These are phyloP conservation scores for Chaetomium strumarium DNA, from an alignment of 2,329 filamentous ascomycete genomes.

Conservation along the genomic window DNA sequence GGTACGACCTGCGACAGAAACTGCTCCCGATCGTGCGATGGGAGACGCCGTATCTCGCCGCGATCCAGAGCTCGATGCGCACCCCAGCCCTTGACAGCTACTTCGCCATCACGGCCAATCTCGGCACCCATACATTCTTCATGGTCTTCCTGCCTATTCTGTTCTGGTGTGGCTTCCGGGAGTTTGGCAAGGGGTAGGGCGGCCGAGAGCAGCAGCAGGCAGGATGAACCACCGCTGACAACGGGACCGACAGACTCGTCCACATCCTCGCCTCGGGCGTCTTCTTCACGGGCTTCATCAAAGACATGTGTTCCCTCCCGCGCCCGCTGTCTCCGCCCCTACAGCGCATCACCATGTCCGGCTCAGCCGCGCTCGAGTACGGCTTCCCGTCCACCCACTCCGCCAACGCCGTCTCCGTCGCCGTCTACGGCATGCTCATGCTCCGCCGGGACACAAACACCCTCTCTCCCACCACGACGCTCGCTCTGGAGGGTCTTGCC, in stretches of 20 bases:
- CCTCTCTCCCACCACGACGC: constrained; percentile 51
- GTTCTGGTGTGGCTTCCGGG: constrained; percentile 91
- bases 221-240: constrained; percentile 17
- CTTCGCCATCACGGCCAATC: constrained; percentile 93
- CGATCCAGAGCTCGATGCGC: constrained; percentile 73
- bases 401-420: constrained; percentile 92
- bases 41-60: constrained; percentile 92
- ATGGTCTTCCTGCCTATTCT: constrained; percentile 92
- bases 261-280: constrained; percentile 74
- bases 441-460: constrained; percentile 61
- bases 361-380: constrained; percentile 89
- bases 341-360: constrained; percentile 94
- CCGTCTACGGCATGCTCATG: constrained; percentile 71
- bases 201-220: neutral
- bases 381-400: constrained; percentile 97
- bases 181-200: constrained; percentile 78
- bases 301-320: constrained; percentile 88
- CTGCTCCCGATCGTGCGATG: constrained; percentile 82
- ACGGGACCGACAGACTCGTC: constrained; percentile 45
- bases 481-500: constrained; percentile 60
- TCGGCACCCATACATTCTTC: constrained; percentile 97
- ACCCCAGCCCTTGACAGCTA: constrained; percentile 87
- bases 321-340: constrained; percentile 87
- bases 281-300: constrained; percentile 87
- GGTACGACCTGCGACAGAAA: constrained; percentile 74